Conservation (phyloP, 148 eudicot species). For the Mesembryanthemum crystallinum region DNA sequence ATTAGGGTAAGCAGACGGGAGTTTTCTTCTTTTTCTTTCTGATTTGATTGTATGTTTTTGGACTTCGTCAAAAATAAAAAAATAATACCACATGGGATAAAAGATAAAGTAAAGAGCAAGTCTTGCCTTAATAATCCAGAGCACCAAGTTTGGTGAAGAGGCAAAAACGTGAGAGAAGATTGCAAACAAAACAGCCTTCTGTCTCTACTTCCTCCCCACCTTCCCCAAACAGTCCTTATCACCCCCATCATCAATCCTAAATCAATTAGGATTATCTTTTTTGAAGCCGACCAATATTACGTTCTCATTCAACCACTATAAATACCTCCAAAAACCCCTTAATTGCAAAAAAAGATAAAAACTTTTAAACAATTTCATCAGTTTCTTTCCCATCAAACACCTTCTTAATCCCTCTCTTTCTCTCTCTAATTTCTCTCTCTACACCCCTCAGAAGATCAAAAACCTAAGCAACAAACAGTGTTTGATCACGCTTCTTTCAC, state of each 20-base stretch:
- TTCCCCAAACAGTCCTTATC: not conserved
- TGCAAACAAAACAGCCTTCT: no score
- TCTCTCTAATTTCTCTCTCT: no score
- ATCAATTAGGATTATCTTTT: not conserved
- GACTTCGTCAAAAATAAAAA: no score
- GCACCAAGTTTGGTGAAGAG: no score
- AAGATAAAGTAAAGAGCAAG: no score
- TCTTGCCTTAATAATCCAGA: no score
- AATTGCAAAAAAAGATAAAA: not conserved
- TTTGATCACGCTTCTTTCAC: not conserved
- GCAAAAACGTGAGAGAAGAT: no score
- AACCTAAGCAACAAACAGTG: not conserved
- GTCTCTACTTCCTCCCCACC: not conserved
- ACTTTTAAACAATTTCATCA: not conserved
- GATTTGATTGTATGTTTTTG: no score
- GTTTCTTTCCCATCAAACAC: not conserved
- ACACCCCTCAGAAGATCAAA: not conserved
- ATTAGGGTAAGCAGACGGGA: no score
- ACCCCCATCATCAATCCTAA: not conserved
- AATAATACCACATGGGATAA: no score
- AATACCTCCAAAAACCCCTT: not conserved
- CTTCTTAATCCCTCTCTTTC: not conserved
- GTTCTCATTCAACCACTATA: not conserved
- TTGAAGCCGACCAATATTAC: conserved; percentile 1
- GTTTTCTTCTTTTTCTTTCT: no score